These are phyloP conservation scores for Myxozyma geophila DNA, from an alignment of 805 yeast genomes.

Conservation along the genomic window DNA sequence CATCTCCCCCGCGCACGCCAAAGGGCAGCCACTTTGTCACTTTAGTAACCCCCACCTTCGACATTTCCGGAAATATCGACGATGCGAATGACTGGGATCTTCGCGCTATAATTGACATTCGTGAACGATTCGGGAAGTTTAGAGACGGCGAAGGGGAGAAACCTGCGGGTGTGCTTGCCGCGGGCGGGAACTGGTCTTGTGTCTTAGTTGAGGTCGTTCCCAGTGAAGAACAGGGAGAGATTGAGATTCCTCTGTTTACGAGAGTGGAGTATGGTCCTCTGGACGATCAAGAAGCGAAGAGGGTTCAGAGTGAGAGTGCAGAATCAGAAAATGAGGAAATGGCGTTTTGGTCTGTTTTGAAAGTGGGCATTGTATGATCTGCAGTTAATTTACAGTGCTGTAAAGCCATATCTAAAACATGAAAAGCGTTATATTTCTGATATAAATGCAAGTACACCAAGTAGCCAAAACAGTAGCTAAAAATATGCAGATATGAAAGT, in stretches of 20 bases:
- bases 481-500: no score
- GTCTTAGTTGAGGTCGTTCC: slow-evolving; percentile 32
- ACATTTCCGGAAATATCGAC: slow-evolving; percentile 28
- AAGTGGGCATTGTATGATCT: slow-evolving; percentile 15
- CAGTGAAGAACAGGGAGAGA: slow-evolving; percentile 7
- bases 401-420: background rate
- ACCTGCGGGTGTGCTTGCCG: slow-evolving; percentile 22
- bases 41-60: slow-evolving; percentile 27
- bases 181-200: slow-evolving; percentile 32
- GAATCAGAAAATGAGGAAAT: slow-evolving; percentile 17
- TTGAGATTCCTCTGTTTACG: slow-evolving; percentile 31
- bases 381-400: background rate
- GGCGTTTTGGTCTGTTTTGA: slow-evolving; percentile 28
- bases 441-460: background rate
- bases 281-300: slow-evolving; percentile 4
- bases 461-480: no score
- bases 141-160: background rate
- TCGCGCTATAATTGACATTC: slow-evolving; percentile 10
- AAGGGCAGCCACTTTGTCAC: slow-evolving; percentile 22
- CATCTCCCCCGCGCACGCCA: slow-evolving; percentile 31
- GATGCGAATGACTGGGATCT: slow-evolving; percentile 33
- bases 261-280: slow-evolving; percentile 29
- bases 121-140: slow-evolving; percentile 7
- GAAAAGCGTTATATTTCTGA: background rate
- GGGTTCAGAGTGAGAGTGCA: background rate